Evolutionary conservation across 2,329 filamentous ascomycete genomes (phyloP).

Genomic region (Coniochaeta sp.): DNA sequence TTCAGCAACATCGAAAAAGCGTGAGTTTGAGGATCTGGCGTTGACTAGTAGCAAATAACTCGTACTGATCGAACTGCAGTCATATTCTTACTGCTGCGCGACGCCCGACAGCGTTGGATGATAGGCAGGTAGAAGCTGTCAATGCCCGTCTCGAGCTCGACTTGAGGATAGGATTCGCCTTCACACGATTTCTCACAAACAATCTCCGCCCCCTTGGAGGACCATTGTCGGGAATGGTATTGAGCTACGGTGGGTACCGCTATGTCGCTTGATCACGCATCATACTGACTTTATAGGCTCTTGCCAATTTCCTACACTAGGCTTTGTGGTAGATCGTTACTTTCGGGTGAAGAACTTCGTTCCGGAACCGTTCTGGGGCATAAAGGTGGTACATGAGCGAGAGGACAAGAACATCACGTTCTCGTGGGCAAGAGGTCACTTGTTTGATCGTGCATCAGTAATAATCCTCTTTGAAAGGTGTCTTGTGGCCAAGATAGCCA

Average conservation of each 20-base stretch:
- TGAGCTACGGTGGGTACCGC: conserved; percentile 67
- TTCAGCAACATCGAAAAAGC: conserved; percentile 96
- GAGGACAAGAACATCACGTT: conserved; percentile 77
- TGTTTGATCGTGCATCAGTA: conserved; percentile 82
- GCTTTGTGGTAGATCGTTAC: conserved; percentile 95
- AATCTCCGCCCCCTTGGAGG: conserved; percentile 67
- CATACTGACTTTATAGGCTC: conserved; percentile 47
- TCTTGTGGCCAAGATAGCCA: conserved; percentile 65
- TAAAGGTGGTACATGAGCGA: conserved; percentile 73
- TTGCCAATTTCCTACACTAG: conserved; percentile 93
- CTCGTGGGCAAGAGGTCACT: conserved; percentile 69
- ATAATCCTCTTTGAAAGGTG: conserved; percentile 82
- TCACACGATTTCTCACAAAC: conserved; percentile 80
- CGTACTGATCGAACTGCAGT: conserved; percentile 32
- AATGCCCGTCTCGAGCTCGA: conserved; percentile 86
- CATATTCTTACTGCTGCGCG: conserved; percentile 82
- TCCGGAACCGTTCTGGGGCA: conserved; percentile 86
- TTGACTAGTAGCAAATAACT: not conserved
- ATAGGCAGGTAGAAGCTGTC: conserved; percentile 81
- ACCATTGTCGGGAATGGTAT: conserved; percentile 53
- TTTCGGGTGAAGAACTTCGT: conserved; percentile 91
- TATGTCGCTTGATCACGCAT: not conserved
- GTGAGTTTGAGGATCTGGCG: conserved; percentile 36
- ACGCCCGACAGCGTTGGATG: conserved; percentile 70
- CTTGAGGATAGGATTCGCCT: conserved; percentile 83